These are phyloP conservation scores for Pistacia atlantica DNA, from an alignment of 345 rosid species.

Conservation along the genomic window DNA sequence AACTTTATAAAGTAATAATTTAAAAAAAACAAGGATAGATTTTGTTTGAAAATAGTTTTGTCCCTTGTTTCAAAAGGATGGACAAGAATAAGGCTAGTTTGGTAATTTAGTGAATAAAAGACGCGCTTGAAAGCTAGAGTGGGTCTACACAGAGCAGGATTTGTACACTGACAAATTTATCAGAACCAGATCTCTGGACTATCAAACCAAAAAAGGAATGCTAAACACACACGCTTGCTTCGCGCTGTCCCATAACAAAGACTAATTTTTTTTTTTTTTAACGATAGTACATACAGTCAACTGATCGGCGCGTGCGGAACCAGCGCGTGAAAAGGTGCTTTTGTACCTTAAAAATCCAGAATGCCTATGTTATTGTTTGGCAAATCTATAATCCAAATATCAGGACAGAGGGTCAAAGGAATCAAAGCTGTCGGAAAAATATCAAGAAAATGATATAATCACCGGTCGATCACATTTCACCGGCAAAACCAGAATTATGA, in stretches of 20 bases:
- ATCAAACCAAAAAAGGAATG: conserved; percentile 13
- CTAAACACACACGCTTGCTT: conserved; percentile 54
- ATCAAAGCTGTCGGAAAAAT: conserved; percentile 12
- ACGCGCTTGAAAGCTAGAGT: conserved; percentile 21
- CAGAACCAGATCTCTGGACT: conserved; percentile 20
- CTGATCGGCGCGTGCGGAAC: conserved; percentile 19
- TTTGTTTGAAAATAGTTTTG: no score
- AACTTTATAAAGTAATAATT: no score
- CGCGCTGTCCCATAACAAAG: not conserved
- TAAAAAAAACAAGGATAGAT: no score
- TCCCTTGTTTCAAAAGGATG: not conserved
- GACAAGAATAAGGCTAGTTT: not conserved
- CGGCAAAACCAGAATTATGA: not conserved
- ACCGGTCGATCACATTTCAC: not conserved
- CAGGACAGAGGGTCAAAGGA: not conserved
- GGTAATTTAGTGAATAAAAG: not conserved
- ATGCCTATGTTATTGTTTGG: not conserved
- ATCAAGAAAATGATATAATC: not conserved
- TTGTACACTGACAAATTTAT: conserved; percentile 10
- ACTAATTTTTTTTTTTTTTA: not conserved
- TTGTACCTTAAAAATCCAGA: conserved; percentile 1
- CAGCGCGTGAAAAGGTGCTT: not conserved
- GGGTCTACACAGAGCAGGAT: not conserved
- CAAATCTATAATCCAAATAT: not conserved
- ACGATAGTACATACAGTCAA: not conserved